Evolutionary conservation across 257 asterid species (phyloP).

Genomic region (Rhazya stricta): DNA sequence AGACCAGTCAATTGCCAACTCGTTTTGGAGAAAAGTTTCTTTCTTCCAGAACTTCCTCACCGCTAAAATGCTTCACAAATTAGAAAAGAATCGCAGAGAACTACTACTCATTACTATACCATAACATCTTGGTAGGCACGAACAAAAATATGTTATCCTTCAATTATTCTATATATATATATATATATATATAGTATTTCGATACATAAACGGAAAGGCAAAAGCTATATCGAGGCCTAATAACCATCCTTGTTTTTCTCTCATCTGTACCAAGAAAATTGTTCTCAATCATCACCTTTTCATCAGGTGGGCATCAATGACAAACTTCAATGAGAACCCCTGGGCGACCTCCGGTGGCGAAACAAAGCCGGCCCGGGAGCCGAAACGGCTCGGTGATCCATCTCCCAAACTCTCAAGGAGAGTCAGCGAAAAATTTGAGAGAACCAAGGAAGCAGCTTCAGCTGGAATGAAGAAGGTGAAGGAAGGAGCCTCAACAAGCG

Average conservation of each 20-base stretch:
- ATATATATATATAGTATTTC: neutral
- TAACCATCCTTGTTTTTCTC: conserved; percentile 6
- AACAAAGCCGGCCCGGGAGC: conserved; percentile 4
- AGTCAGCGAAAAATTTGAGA: conserved; percentile 39
- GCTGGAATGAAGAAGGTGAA: conserved; percentile 44
- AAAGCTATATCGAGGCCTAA: neutral
- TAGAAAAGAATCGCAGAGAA: too few relatives aligned
- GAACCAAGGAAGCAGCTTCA: conserved; percentile 52
- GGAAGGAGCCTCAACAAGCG: conserved; percentile 46
- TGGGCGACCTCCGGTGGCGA: conserved; percentile 13
- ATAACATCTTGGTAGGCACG: neutral
- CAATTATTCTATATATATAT: neutral
- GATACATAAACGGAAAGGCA: neutral
- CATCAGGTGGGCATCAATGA: conserved; percentile 10
- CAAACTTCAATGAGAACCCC: conserved; percentile 21
- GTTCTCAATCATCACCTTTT: neutral
- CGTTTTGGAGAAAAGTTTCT: neutral
- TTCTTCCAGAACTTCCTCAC: neutral
- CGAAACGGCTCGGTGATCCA: conserved; percentile 28
- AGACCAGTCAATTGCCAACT: neutral
- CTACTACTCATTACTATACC: neutral
- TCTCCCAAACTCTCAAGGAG: conserved; percentile 27
- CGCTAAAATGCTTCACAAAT: too few relatives aligned
- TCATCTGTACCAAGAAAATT: neutral
- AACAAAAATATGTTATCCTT: neutral